Evolutionary conservation across 192 early-diverging fungal species (phyloP).

Genomic region (Coemansia nantahalensis): DNA sequence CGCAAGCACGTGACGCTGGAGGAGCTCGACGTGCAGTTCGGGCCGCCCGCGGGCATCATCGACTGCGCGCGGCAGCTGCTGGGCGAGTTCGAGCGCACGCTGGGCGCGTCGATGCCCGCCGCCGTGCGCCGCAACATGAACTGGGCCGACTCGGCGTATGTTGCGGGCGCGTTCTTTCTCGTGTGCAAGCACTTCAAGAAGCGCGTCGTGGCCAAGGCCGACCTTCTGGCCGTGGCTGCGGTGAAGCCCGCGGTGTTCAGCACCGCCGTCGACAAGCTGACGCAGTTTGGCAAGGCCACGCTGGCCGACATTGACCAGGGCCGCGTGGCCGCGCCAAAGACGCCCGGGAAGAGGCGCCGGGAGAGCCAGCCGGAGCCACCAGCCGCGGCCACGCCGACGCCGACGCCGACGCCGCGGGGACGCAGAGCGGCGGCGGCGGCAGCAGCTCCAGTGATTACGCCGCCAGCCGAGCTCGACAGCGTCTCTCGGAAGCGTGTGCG

Average conservation of each 20-base stretch:
- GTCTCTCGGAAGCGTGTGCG: slow-evolving; percentile 8
- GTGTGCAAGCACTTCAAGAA: slow-evolving; percentile 45
- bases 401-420: background rate
- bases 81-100: slow-evolving; percentile 24
- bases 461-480: slow-evolving; percentile 12
- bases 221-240: slow-evolving; percentile 18
- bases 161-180: slow-evolving; percentile 34
- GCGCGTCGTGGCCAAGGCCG: slow-evolving; percentile 28
- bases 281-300: slow-evolving; percentile 24
- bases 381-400: background rate
- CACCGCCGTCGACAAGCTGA: slow-evolving; percentile 27
- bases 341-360: slow-evolving; percentile 22
- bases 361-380: background rate
- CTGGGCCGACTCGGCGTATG: slow-evolving; percentile 41
- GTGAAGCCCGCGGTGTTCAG: slow-evolving; percentile 21
- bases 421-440: background rate
- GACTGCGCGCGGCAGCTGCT: slow-evolving; percentile 25
- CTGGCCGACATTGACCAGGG: slow-evolving; percentile 15
- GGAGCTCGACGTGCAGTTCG: slow-evolving; percentile 45
- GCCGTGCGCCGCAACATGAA: slow-evolving; percentile 31
- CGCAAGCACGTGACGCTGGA: slow-evolving; percentile 43
- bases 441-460: no score
- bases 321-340: slow-evolving; percentile 3
- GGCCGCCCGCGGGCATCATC: slow-evolving; percentile 28
- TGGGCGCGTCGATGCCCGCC: slow-evolving; percentile 27